A percentile compares a stretch with the other conserved stretches of the same genome.
phyloP scores from a whole-genome alignment of 2,329 filamentous ascomycete species.

The Aspergillus versicolor region DNA sequence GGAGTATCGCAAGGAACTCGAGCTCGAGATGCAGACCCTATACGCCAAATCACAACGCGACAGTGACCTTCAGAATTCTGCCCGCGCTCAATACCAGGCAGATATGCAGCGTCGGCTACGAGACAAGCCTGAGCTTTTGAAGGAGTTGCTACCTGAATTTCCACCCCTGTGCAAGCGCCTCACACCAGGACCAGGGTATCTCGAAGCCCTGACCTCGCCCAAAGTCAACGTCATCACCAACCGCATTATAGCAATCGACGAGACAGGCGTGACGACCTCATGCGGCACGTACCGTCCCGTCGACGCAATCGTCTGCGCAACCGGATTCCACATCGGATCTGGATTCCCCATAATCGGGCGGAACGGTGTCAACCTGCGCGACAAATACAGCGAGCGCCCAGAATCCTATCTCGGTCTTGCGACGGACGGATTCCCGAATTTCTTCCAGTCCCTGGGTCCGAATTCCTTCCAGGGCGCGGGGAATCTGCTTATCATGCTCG shows the following conservation, averaged over 20 bases:
- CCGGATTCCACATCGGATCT: neutral
- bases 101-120: neutral
- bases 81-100: neutral
- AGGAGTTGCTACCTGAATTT: neutral
- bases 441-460: slow-evolving; percentile 7
- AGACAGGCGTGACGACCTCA: neutral
- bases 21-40: slow-evolving; percentile 4
- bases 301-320: slow-evolving; percentile 1
- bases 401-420: neutral
- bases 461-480: slow-evolving; percentile 4
- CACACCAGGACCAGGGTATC: slow-evolving; percentile 1
- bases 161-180: slow-evolving; percentile 3
- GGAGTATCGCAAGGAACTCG: slow-evolving; percentile 5
- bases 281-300: neutral
- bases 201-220: neutral
- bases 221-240: slow-evolving; percentile 2
- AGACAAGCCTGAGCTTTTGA: neutral
- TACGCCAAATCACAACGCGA: slow-evolving; percentile 1
- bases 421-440: slow-evolving; percentile 1
- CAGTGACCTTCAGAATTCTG: neutral
- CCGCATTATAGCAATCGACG: neutral
- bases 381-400: neutral
- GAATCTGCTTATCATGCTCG: slow-evolving; percentile 6
- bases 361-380: neutral
- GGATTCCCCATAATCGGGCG: neutral